Evolutionary conservation across 805 yeast species (phyloP), one percentile per base, ranked within the genome.

Genomic region (Kluyveromyces lactis): DNA sequence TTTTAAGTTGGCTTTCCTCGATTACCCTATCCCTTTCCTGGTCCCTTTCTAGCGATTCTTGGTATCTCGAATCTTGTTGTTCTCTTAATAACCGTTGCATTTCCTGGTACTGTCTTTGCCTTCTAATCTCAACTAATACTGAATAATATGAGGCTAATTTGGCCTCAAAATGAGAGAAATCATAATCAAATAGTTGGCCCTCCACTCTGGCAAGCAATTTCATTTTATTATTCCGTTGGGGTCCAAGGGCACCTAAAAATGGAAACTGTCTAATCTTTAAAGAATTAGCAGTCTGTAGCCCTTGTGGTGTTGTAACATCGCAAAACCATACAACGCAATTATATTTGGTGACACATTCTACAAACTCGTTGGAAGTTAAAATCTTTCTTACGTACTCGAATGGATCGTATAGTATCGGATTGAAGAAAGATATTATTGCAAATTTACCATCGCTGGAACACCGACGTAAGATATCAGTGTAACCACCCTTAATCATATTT

Each of bases 301-400:
- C 85, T 58, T 90, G 97, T 16, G 87, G 76, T 41, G 78, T 77
- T n/a, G 73, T 71, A 18, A 82, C 74, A 53, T 85, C 81, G 7
- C 96, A 95, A 31, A 89, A 95, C 97, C 97, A 90, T 2, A 85
- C 61, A 3, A 85, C 47, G 2, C 80, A 56, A 33, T 83, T 71
- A 34, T 69, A 71, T 16, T 72, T 71, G 16, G 61, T 62, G 39
- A 77, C 53, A 49, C 69, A 66, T 27, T 66, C 58, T 11, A 73
- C 62, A 39, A 84, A 75, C 18, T 56, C 59, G 2, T 67, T 70
- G 42, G 73, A 67, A 31, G 77, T 62, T 34, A 86, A 56, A 2
- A 86, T 70, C 9, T 69, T 69, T 11, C 68, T 58, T 36, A 79
- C 72, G 45, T 82, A 77, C 3, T 58, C 57, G 24, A 64, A 58